phyloP scores from a whole-genome alignment of 352 stramenopile species.

The Globisporangium paddicum region DNA sequence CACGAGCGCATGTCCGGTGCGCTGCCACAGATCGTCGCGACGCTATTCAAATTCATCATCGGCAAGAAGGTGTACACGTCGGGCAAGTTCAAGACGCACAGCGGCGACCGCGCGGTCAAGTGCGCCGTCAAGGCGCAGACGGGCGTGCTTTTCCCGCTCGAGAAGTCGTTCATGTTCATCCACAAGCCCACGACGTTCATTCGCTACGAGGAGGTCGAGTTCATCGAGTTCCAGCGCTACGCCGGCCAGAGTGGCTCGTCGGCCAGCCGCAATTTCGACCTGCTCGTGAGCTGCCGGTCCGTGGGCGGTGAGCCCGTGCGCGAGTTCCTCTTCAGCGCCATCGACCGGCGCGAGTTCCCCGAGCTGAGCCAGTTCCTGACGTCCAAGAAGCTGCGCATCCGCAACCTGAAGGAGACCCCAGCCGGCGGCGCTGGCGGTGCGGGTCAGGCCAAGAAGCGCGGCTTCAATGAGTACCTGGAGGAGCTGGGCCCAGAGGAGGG shows the following conservation, averaged over 20 bases:
- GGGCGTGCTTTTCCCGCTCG: conserved; percentile 96
- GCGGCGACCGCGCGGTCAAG: conserved; percentile 84
- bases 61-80: conserved; percentile 97
- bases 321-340: conserved; percentile 95
- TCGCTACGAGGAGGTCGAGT: conserved; percentile 98
- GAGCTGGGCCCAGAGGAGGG: conserved; percentile 77
- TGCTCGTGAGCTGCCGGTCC: conserved; percentile 90
- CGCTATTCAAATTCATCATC: conserved; percentile 96
- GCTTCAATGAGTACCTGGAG: conserved; percentile 78
- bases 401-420: conserved; percentile 88
- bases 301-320: conserved; percentile 74
- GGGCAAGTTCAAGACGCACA: conserved; percentile 89
- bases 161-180: conserved; percentile 99
- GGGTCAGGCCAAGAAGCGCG: conserved; percentile 61
- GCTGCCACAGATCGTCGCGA: conserved; percentile 97
- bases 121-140: conserved; percentile 94
- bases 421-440: conserved; percentile 27
- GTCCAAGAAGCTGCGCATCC: conserved; percentile 93
- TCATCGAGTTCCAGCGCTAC: conserved; percentile 98
- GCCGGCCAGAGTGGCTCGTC: conserved; percentile 82
- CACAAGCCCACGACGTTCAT: conserved; percentile 99
- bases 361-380: conserved; percentile 94
- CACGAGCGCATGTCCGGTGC: conserved; percentile 94
- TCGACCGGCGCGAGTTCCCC: conserved; percentile 94
- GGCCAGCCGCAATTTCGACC: conserved; percentile 95